Percentiles rank a stretch among this genome's conserved stretches.
These are phyloP conservation scores for Thalassiosira exigua DNA, from an alignment of 352 stramenopile genomes.

Conservation along the genomic window DNA sequence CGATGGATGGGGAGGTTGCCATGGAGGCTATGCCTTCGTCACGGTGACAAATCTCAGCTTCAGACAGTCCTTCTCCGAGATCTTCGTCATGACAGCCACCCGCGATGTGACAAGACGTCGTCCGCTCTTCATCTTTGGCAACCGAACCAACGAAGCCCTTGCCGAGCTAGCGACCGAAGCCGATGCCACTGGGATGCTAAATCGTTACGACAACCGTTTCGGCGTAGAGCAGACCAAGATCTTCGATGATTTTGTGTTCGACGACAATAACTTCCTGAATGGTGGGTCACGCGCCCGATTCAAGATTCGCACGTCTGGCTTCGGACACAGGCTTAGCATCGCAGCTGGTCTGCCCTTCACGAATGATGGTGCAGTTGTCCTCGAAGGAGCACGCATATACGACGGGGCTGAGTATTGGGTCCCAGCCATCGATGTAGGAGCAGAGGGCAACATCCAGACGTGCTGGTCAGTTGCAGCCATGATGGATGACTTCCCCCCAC, in stretches of 20 bases:
- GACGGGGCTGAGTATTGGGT: no score
- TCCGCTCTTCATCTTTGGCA: slow-evolving; percentile 41
- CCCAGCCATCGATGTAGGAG: no score
- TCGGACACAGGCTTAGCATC: slow-evolving; percentile 8
- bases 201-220: slow-evolving; percentile 13
- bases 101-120: slow-evolving; percentile 14
- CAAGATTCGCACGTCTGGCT: slow-evolving; percentile 15
- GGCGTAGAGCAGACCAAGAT: slow-evolving; percentile 33
- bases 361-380: no score
- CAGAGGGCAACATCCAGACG: no score
- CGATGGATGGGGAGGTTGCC: slow-evolving; percentile 2
- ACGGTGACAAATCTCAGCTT: slow-evolving; percentile 40
- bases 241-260: slow-evolving; percentile 10
- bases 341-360: no score
- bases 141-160: slow-evolving; percentile 17
- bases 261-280: slow-evolving; percentile 20
- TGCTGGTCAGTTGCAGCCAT: no score
- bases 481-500: no score
- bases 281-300: slow-evolving; percentile 18
- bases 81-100: slow-evolving; percentile 44
- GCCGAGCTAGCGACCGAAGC: slow-evolving; percentile 25
- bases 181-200: slow-evolving; percentile 18
- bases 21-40: slow-evolving; percentile 12
- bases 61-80: slow-evolving; percentile 39
- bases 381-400: no score